Base-by-base conservation (phyloP, 192 early-diverging fungal species). In the Backusella tuberculispora region DNA sequence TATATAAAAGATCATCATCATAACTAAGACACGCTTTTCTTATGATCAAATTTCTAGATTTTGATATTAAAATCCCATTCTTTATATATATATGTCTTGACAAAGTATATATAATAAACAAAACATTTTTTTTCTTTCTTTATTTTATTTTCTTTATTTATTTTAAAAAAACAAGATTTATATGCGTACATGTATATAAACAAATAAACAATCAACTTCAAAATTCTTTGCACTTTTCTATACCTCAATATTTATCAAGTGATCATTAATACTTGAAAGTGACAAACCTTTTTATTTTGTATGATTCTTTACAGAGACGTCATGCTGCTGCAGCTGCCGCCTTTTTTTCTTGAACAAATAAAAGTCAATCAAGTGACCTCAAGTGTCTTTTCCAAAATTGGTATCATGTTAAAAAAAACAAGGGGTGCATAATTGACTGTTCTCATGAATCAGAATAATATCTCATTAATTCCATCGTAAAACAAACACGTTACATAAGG, bases 371-470 rank as follows among this genome's bases (percentile, higher is more conserved):
- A 10, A 53, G 50, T 53, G 50, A 53, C 19, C n/a, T 53, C 50
- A 53, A 53, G 50, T 53, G 50, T 53, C 50, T 53, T 53, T 3
- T 19, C 50, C 19, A 53, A 53, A 53, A 19, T 53, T 19, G 50
- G 19, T 19, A 8, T 19, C n/a, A 53, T 53, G 50, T 53, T 19
- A 43, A 19, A 19, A 19, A 19, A 53, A 19, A 19, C 8, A n/a
- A n/a, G 19, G 2, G n/a, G 42, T 53, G 50, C 50, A 53, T 53
- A 53, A 19, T 53, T 53, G 50, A 53, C 50, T 53, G 50, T 53
- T 19, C 9, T 19, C 19, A 53, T 53, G 8, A 9, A 53, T 53
- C 7, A 50, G 47, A 50, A 19, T 8, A 17, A 15, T 50, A 50
- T 42, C 1, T 66, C 65, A 66, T 56, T 12, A 8, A 53, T 53